Percentiles rank a stretch among this genome's conserved stretches.
Conservation (phyloP, 768 basidiomycete species). For the Punctularia strigosozonata region DNA sequence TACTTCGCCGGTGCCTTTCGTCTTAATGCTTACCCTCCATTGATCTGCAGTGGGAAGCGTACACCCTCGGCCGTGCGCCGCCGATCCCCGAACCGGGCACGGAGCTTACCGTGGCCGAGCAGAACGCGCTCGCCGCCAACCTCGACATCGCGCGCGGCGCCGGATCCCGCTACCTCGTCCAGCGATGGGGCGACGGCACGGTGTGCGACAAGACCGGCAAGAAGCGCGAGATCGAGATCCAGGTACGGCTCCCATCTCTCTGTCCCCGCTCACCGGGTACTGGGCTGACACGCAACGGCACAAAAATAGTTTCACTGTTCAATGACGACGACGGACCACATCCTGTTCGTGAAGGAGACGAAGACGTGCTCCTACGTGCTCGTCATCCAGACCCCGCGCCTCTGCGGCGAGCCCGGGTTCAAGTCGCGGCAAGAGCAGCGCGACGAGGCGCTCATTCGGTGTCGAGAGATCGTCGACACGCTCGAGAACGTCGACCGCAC, state of each 20-base stretch:
- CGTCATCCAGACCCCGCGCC: constrained; percentile 87
- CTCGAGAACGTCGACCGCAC: constrained; percentile 13
- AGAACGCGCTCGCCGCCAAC: constrained; percentile 51
- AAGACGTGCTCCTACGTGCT: constrained; percentile 92
- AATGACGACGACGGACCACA: constrained; percentile 85
- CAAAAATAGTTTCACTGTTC: constrained; percentile 78
- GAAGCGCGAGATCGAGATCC: constrained; percentile 87
- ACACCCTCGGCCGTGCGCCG: constrained; percentile 66
- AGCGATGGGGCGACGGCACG: constrained; percentile 86
- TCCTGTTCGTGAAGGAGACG: constrained; percentile 86
- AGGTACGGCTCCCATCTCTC: constrained; percentile 38
- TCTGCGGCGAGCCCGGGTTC: constrained; percentile 92
- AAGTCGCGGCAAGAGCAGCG: constrained; percentile 56
- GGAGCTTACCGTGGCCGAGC: constrained; percentile 56
- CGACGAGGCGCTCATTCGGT: constrained; percentile 62
- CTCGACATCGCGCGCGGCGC: constrained; percentile 70
- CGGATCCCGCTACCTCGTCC: constrained; percentile 84
- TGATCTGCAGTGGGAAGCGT: constrained; percentile 53
- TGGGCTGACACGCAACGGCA: constrained; percentile 6
- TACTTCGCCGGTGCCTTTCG: constrained; percentile 13
- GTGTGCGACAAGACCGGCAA: constrained; percentile 86
- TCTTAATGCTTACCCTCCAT: constrained; percentile 8
- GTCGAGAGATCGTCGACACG: constrained; percentile 55
- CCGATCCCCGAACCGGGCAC: constrained; percentile 44
- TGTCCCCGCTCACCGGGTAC: background rate